phyloP scores from a whole-genome alignment of 805 yeast genomes.

The Kodamaea sagamina region DNA sequence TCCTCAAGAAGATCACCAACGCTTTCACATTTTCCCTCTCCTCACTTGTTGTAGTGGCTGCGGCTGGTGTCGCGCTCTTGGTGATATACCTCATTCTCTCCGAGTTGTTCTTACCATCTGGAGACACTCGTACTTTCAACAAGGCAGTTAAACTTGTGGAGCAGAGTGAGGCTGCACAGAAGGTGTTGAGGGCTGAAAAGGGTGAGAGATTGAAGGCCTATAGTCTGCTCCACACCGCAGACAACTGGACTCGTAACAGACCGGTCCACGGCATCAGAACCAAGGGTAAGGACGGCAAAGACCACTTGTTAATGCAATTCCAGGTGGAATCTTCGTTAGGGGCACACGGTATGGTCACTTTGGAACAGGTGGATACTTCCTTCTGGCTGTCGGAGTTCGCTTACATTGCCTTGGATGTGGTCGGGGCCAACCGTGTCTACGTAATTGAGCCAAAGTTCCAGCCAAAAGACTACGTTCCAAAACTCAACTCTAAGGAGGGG shows the following conservation, averaged over 20 bases:
- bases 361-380: slow-evolving; percentile 76
- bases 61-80: slow-evolving; percentile 65
- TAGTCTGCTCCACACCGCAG: slow-evolving; percentile 64
- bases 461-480: slow-evolving; percentile 46
- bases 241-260: slow-evolving; percentile 85
- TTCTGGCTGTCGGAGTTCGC: slow-evolving; percentile 68
- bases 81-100: slow-evolving; percentile 74
- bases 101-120: slow-evolving; percentile 84
- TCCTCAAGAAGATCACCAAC: slow-evolving; percentile 51
- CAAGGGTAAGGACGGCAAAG: slow-evolving; percentile 73
- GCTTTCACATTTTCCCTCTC: slow-evolving; percentile 65
- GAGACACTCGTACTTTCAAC: slow-evolving; percentile 89
- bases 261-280: slow-evolving; percentile 72
- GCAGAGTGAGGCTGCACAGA: slow-evolving; percentile 60
- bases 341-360: slow-evolving; percentile 67
- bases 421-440: slow-evolving; percentile 67
- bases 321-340: slow-evolving; percentile 72
- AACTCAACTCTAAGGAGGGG: slow-evolving; percentile 46
- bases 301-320: slow-evolving; percentile 80
- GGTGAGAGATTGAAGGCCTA: slow-evolving; percentile 75
- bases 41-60: slow-evolving; percentile 64
- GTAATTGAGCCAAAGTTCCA: slow-evolving; percentile 61
- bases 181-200: slow-evolving; percentile 52
- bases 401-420: slow-evolving; percentile 74
- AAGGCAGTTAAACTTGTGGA: slow-evolving; percentile 79